Conservation (phyloP, 2,329 filamentous ascomycete genomes). For the Fusarium buxicola region DNA sequence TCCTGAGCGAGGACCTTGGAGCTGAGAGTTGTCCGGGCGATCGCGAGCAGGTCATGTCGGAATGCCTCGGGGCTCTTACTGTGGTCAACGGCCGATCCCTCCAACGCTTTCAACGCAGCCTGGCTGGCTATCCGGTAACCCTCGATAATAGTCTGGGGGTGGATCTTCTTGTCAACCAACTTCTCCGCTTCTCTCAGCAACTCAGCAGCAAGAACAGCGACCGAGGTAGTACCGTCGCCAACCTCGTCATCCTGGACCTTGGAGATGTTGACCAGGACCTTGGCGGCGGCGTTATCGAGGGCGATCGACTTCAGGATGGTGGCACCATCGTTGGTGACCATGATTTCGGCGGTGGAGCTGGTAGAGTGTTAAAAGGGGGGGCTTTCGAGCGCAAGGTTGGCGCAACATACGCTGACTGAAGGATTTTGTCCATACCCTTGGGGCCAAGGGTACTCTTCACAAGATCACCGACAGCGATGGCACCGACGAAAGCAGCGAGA, state of each 20-base stretch:
- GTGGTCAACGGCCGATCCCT: constrained; percentile 88
- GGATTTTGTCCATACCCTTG: constrained; percentile 99
- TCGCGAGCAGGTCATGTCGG: constrained; percentile 87
- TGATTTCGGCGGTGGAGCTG: constrained; percentile 94
- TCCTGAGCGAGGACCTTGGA: constrained; percentile 98
- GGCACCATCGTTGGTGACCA: constrained; percentile 98
- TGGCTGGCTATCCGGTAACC: constrained; percentile 97
- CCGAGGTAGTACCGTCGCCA: constrained; percentile 97
- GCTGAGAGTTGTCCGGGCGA: constrained; percentile 94
- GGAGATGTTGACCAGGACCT: constrained; percentile 98
- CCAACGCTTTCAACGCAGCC: constrained; percentile 86
- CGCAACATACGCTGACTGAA: constrained; percentile 85
- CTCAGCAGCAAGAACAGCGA: constrained; percentile 94
- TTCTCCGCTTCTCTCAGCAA: constrained; percentile 96
- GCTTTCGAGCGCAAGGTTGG: constrained; percentile 24
- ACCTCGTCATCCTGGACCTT: constrained; percentile 99
- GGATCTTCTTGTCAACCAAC: constrained; percentile 97
- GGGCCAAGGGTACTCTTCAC: constrained; percentile 98
- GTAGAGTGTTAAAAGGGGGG: constrained; percentile 37
- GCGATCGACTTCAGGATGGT: constrained; percentile 99
- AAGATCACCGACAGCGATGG: constrained; percentile 95
- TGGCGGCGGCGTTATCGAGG: constrained; percentile 96
- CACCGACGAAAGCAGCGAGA: constrained; percentile 97
- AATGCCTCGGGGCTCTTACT: constrained; percentile 86
- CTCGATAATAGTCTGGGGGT: constrained; percentile 99